Evolutionary conservation across 169 alveolate species (phyloP).

Genomic region (Plasmodium gonderi): DNA sequence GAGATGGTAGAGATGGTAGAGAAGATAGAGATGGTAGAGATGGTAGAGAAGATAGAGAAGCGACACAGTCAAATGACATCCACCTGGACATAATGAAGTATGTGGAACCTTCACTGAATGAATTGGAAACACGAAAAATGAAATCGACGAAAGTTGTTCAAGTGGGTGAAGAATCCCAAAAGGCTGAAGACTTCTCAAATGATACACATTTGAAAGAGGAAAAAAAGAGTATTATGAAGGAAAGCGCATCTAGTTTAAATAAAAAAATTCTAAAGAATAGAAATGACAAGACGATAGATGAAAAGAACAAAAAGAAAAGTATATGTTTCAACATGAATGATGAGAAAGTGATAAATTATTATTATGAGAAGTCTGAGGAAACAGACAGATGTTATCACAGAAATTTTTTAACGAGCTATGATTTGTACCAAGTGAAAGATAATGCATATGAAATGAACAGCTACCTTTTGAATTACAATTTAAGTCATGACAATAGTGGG

Average conservation of each 20-base stretch:
- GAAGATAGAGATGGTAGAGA: too few species aligned
- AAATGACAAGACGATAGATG: neutral
- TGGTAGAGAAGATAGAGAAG: too few species aligned
- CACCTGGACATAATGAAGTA: too few species aligned
- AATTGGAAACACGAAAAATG: too few species aligned
- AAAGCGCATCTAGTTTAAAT: neutral
- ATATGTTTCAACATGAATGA: constrained; percentile 26
- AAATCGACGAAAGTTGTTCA: too few species aligned
- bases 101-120: too few species aligned
- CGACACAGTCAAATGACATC: too few species aligned
- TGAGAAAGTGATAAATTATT: constrained; percentile 26
- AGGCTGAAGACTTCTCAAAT: too few species aligned
- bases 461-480: constrained; percentile 30
- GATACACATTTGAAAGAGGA: neutral
- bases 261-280: constrained; percentile 24
- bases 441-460: constrained; percentile 3
- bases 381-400: neutral
- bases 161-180: too few species aligned
- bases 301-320: constrained; percentile 12
- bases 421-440: constrained; percentile 5
- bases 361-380: constrained; percentile 20
- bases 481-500: constrained; percentile 6
- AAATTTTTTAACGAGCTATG: neutral
- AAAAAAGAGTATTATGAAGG: neutral
- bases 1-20: too few species aligned